Base-by-base conservation (phyloP, 2,329 filamentous ascomycete genomes). In the Ceratocystis huliohia region DNA sequence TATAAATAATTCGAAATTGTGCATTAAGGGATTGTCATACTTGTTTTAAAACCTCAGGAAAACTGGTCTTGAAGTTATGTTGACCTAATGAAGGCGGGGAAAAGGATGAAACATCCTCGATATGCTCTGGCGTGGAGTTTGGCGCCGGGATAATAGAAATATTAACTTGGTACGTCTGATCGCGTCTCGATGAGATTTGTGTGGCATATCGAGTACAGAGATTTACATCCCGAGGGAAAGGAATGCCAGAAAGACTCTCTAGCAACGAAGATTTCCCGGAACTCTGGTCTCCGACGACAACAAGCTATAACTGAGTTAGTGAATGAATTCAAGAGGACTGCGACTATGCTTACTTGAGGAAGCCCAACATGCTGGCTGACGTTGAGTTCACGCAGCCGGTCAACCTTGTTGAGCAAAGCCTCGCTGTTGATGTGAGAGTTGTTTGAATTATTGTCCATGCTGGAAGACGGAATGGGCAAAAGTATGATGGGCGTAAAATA, bases 271-370 rank as follows among this genome's bases (percentile, higher is more conserved):
- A 72, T 37, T 72, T 72, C 4, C 70, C 71, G 2, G 70, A 67
- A 5, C 70, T 71, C 56, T 71, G 71, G 56, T 71, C 69, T 22
- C 71, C 71, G 37, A 70, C 70, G 10, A 72, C 70, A 7, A 71
- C 70, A 37, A 72, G 66, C 67, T 71, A 66, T 1, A 68, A 69
- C 4, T 22, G n/a, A 30, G 37, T 56, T n/a, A 48, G 45, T 15
- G 25, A 5, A 30, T 6, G 45, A 7, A 17, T 6, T 33, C 33
- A 6, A 30, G 5, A 28, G n/a, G 15, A 20, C 1, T 3, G 20
- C 1, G 22, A 37, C 13, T 6, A 15, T n/a, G 69, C 66, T 13
- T 69, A 93, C 89, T 77, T 91, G 86, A 0, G 72, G 74, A 0
- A 75, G 71, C 48, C 73, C 66, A 8, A 79, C 72, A 37, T 73